phyloP scores from a whole-genome alignment of 2,329 filamentous ascomycete genomes.

The Exophiala xenobiotica region DNA sequence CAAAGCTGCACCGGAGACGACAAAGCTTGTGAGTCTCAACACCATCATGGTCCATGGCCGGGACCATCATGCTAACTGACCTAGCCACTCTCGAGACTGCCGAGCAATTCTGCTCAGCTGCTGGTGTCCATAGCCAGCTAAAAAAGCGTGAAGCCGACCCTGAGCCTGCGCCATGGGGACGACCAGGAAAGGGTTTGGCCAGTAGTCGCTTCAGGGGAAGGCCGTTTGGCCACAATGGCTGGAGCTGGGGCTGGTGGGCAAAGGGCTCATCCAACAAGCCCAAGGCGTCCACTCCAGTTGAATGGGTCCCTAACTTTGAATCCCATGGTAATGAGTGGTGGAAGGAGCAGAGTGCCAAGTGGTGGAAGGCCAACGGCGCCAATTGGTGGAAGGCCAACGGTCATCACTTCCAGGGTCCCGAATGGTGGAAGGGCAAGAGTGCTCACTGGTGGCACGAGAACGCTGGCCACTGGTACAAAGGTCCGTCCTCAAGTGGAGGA shows the following conservation, averaged over 20 bases:
- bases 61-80: neutral
- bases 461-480: neutral
- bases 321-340: neutral
- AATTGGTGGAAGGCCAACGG: neutral
- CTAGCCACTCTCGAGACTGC: conserved; percentile 1
- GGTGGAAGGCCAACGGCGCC: neutral
- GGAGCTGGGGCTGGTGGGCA: neutral
- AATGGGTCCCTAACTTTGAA: neutral
- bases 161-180: neutral
- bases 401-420: neutral
- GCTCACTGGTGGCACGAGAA: neutral
- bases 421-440: neutral
- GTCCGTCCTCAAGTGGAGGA: neutral
- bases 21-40: neutral
- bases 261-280: neutral
- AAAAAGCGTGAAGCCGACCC: neutral
- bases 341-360: neutral
- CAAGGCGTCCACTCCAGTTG: neutral
- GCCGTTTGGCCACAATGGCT: neutral
- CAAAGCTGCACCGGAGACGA: conserved; percentile 1
- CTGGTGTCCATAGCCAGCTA: neutral
- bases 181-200: neutral
- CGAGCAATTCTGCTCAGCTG: neutral
- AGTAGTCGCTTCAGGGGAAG: neutral
- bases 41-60: neutral